Evolutionary conservation across 345 rosid species (phyloP).

Genomic region (Pistacia integerrima): DNA sequence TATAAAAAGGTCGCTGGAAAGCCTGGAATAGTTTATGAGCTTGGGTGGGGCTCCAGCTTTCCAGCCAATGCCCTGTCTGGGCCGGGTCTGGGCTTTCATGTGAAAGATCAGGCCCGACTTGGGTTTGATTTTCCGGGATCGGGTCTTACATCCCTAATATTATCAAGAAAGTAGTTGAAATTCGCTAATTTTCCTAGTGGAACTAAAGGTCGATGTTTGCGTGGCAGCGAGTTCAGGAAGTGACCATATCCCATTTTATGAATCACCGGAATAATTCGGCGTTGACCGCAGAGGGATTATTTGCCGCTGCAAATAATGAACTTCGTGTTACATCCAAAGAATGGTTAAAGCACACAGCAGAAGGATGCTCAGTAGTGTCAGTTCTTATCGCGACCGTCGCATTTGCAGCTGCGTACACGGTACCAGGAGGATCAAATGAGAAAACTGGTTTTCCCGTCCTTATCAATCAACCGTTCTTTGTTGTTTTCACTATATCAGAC

Average conservation of each 20-base stretch:
- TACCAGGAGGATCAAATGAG: conserved; percentile 28
- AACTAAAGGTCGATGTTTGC: too few relatives aligned
- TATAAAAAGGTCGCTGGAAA: too few relatives aligned
- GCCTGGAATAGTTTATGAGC: too few relatives aligned
- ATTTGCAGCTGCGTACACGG: conserved; percentile 31
- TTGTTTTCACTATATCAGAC: conserved; percentile 17
- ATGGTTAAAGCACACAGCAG: conserved; percentile 26
- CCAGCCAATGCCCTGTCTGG: too few relatives aligned
- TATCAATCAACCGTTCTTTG: conserved; percentile 18
- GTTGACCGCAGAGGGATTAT: conserved; percentile 1
- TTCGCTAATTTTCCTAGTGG: too few relatives aligned
- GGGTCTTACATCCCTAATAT: too few relatives aligned
- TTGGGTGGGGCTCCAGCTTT: too few relatives aligned
- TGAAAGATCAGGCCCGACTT: too few relatives aligned
- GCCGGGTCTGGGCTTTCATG: too few relatives aligned
- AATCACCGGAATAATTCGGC: conserved; percentile 3
- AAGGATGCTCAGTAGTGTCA: conserved; percentile 28
- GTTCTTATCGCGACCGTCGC: conserved; percentile 33
- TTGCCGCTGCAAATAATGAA: conserved; percentile 7
- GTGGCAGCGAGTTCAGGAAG: conserved; percentile 16
- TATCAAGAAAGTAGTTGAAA: too few relatives aligned
- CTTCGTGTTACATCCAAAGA: conserved; percentile 16
- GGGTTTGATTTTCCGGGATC: too few relatives aligned
- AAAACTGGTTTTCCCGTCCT: conserved; percentile 23
- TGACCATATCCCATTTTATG: conserved; percentile 9